Evolutionary conservation across 441 rosid species (phyloP).

Genomic region (Flueggea neowawraea): DNA sequence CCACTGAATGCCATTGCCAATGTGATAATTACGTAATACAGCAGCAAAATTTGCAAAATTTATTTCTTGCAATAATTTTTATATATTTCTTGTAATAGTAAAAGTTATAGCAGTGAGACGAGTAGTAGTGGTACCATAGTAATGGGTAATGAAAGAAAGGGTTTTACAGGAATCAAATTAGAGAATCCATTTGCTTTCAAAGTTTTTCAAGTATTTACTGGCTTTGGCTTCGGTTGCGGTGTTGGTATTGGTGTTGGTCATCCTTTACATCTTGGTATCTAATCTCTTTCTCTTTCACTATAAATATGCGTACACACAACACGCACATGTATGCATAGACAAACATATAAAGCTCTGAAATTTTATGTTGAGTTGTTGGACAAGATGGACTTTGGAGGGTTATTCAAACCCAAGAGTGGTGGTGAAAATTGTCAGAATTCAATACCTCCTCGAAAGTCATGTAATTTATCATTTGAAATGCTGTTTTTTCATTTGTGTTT

Average conservation of each 20-base stretch:
- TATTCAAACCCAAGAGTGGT: constrained; percentile 32
- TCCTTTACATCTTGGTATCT: constrained; percentile 69
- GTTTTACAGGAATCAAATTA: constrained; percentile 39
- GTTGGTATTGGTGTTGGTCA: constrained; percentile 87
- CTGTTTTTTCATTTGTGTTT: not conserved
- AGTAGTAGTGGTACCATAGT: constrained; percentile 20
- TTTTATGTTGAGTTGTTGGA: not conserved
- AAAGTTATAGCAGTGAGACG: not conserved
- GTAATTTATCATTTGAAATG: constrained; percentile 15
- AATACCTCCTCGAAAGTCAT: constrained; percentile 12
- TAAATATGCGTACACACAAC: not conserved
- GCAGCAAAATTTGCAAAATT: too few relatives aligned
- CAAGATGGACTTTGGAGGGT: constrained; percentile 31
- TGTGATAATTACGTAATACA: too few relatives aligned
- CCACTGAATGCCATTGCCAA: too few relatives aligned
- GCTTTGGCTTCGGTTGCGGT: constrained; percentile 95
- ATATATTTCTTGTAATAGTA: too few relatives aligned
- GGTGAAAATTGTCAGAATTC: constrained; percentile 21
- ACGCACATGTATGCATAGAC: too few relatives aligned
- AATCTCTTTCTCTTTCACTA: not conserved
- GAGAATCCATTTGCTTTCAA: constrained; percentile 90
- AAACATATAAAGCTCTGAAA: too few relatives aligned
- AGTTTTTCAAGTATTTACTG: constrained; percentile 86
- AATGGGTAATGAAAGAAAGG: constrained; percentile 37
- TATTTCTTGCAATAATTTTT: too few relatives aligned